These are phyloP conservation scores for Solanum gracilifrons DNA, from an alignment of 257 asterid genomes.

Conservation along the genomic window DNA sequence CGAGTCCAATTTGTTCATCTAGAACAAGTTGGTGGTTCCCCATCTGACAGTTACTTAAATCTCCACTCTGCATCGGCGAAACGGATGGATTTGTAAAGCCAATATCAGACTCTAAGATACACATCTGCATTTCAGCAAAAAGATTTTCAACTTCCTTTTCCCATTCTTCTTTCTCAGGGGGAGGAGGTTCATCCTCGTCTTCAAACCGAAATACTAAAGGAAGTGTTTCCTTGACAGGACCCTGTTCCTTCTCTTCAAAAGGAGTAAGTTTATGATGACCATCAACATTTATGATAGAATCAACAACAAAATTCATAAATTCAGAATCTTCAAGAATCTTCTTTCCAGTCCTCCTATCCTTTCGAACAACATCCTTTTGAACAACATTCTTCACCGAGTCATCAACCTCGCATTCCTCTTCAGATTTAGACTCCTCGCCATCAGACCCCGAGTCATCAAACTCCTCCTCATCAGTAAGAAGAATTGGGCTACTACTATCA, in stretches of 20 bases:
- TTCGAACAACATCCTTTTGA: background rate
- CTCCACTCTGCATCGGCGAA: background rate
- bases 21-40: constrained; percentile 37
- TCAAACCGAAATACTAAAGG: constrained; percentile 50
- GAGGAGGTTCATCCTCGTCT: constrained; percentile 20
- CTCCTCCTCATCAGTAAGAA: background rate
- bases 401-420: background rate
- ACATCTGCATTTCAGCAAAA: constrained; percentile 36
- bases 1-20: constrained; percentile 55
- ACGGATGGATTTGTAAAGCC: constrained; percentile 5
- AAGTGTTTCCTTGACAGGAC: constrained; percentile 1
- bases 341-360: background rate
- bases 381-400: background rate
- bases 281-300: constrained; percentile 15
- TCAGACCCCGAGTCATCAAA: background rate
- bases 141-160: constrained; percentile 39
- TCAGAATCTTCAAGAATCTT: background rate
- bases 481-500: background rate
- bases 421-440: background rate
- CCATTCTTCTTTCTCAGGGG: constrained; percentile 25
- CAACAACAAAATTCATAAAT: constrained; percentile 12
- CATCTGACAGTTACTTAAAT: constrained; percentile 15
- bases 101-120: constrained; percentile 12
- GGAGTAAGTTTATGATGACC: constrained; percentile 5
- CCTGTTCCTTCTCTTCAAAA: background rate